These are phyloP conservation scores for Hypoxylon intermedium DNA, from an alignment of 495 filamentous ascomycete genomes.

Conservation along the genomic window DNA sequence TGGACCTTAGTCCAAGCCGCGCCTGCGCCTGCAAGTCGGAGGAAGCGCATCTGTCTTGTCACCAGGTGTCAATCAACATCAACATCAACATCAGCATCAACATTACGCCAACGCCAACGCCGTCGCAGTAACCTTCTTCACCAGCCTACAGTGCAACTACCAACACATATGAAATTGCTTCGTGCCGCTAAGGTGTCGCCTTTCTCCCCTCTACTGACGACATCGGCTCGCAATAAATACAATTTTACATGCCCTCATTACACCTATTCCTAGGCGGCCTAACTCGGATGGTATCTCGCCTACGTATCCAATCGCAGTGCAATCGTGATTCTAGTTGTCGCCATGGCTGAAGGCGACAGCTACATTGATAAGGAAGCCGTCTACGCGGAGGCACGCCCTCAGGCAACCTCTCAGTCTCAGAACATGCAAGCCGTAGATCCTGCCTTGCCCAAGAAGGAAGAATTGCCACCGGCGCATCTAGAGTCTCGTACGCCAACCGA, in stretches of 20 bases:
- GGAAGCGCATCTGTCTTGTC: no score
- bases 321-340: no score
- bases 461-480: neutral
- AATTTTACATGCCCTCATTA: slow-evolving; percentile 32
- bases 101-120: no score
- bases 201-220: slow-evolving; percentile 11
- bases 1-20: no score
- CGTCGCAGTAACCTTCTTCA: neutral
- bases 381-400: neutral
- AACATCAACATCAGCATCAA: no score
- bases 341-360: slow-evolving; percentile 43
- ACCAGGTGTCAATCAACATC: no score
- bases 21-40: no score
- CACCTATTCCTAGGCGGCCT: slow-evolving; percentile 31
- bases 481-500: slow-evolving; percentile 28
- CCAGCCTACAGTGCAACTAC: neutral
- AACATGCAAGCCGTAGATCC: neutral
- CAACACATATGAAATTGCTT: slow-evolving; percentile 37
- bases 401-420: neutral
- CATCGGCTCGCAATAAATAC: slow-evolving; percentile 21
- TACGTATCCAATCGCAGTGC: no score
- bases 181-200: slow-evolving; percentile 10
- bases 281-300: slow-evolving; percentile 1
- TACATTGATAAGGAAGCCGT: slow-evolving; percentile 14
- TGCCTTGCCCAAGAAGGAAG: slow-evolving; percentile 28